phyloP scores from a whole-genome alignment of 495 filamentous ascomycete genomes.

The Hapsidospora chrysogenum region DNA sequence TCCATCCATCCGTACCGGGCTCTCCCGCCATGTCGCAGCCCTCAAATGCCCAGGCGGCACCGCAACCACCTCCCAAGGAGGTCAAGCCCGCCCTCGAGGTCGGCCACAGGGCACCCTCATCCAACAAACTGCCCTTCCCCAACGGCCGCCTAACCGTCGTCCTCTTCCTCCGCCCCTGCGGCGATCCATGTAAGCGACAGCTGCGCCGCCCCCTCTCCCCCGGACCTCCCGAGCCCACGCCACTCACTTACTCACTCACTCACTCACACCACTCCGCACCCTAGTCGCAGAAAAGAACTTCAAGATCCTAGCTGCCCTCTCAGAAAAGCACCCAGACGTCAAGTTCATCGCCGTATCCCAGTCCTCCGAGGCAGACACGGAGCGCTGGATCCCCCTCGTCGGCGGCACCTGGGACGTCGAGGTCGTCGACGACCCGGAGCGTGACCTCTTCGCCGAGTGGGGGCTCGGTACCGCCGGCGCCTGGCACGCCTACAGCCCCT shows the following conservation, averaged over 20 bases:
- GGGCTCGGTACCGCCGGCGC: conserved; percentile 32
- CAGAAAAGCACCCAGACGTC: conserved; percentile 26
- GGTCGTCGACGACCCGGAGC: conserved; percentile 34
- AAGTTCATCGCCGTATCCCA: conserved; percentile 43
- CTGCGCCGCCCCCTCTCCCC: background rate
- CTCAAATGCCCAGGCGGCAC: conserved; percentile 3
- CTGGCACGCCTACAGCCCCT: conserved; percentile 33
- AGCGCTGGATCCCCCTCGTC: conserved; percentile 33
- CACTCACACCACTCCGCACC: no score
- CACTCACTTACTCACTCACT: background rate
- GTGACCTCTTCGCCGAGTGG: conserved; percentile 34
- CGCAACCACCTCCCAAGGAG: conserved; percentile 12
- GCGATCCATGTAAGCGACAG: conserved; percentile 43
- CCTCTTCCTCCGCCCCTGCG: conserved; percentile 43
- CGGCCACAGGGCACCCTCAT: conserved; percentile 30
- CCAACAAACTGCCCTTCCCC: conserved; percentile 24
- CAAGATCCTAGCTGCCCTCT: conserved; percentile 24
- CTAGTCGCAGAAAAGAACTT: conserved; percentile 45
- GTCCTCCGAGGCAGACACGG: conserved; percentile 28
- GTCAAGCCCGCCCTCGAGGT: conserved; percentile 21
- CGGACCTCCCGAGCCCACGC: background rate
- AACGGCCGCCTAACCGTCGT: conserved; percentile 30
- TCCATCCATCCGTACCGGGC: background rate
- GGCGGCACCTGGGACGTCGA: conserved; percentile 35
- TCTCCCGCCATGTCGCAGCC: background rate